These are phyloP conservation scores for Magnolia sinica DNA, from an alignment of 164 flowering plant genomes.

Conservation along the genomic window DNA sequence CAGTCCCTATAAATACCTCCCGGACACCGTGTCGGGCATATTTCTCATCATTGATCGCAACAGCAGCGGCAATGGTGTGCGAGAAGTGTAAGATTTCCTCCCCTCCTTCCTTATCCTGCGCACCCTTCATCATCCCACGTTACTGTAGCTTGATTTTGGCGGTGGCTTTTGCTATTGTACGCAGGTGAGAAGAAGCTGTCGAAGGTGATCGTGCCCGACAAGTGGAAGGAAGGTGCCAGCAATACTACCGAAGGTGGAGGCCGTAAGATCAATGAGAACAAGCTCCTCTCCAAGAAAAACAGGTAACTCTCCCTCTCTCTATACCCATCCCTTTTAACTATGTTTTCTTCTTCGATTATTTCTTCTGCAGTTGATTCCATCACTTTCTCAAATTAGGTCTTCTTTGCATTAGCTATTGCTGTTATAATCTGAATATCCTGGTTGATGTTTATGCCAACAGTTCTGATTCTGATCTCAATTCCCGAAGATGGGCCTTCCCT, in stretches of 20 bases:
- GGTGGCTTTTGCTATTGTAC: neutral
- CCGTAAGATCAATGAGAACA: conserved; percentile 97
- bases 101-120: neutral
- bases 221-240: conserved; percentile 99
- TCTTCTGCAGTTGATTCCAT: neutral
- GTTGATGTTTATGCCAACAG: no score
- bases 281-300: conserved; percentile 91
- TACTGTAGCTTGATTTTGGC: neutral
- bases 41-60: no score
- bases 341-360: no score
- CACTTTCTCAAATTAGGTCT: neutral
- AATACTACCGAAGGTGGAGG: conserved; percentile 97
- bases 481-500: neutral
- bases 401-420: neutral
- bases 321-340: neutral
- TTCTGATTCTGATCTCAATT: neutral
- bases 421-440: no score
- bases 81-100: conserved; percentile 60
- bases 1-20: no score
- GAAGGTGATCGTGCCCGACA: conserved; percentile 96
- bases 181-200: conserved; percentile 83
- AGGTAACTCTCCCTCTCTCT: conserved; percentile 37
- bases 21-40: no score
- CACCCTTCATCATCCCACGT: neutral
- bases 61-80: conserved; percentile 53